Conservation (phyloP, 768 basidiomycete genomes). For the Asterophora parasitica region DNA sequence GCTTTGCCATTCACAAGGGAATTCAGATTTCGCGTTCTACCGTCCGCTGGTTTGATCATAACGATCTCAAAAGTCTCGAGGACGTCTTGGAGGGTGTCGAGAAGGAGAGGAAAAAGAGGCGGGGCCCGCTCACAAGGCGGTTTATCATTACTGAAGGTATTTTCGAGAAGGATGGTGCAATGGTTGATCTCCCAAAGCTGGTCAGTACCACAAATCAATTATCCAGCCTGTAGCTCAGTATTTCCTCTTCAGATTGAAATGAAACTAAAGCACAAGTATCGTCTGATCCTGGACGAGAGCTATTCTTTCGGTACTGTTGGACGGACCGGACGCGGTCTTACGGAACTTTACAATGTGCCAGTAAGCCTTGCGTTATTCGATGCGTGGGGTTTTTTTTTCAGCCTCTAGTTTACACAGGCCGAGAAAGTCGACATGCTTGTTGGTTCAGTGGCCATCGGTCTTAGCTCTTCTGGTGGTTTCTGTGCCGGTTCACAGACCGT, state of each 20-base stretch:
- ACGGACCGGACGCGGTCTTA: conserved; percentile 89
- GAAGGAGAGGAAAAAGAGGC: conserved; percentile 85
- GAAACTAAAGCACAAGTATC: conserved; percentile 93
- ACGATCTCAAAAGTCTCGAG: conserved; percentile 88
- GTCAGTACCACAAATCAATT: conserved; percentile 40
- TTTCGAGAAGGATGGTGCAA: conserved; percentile 90
- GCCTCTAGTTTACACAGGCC: conserved; percentile 42
- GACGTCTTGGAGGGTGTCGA: conserved; percentile 78
- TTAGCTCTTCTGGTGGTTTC: conserved; percentile 88
- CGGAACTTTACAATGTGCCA: conserved; percentile 91
- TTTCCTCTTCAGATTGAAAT: conserved; percentile 68
- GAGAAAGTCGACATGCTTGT: conserved; percentile 92
- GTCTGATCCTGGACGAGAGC: conserved; percentile 90
- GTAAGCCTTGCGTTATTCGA: not conserved
- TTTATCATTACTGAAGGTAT: conserved; percentile 98
- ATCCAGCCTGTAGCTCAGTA: not conserved
- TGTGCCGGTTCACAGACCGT: conserved; percentile 85
- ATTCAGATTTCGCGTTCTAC: conserved; percentile 90
- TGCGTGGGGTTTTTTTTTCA: too few relatives aligned
- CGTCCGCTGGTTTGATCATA: conserved; percentile 95
- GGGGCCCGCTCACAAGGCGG: conserved; percentile 74
- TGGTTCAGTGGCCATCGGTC: conserved; percentile 81
- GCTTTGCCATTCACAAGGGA: conserved; percentile 94
- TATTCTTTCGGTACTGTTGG: conserved; percentile 93
- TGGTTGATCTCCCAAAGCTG: conserved; percentile 88